Evolutionary conservation across 1,284 basidiomycete genomes (phyloP).

Genomic region (Marasmius sp.): DNA sequence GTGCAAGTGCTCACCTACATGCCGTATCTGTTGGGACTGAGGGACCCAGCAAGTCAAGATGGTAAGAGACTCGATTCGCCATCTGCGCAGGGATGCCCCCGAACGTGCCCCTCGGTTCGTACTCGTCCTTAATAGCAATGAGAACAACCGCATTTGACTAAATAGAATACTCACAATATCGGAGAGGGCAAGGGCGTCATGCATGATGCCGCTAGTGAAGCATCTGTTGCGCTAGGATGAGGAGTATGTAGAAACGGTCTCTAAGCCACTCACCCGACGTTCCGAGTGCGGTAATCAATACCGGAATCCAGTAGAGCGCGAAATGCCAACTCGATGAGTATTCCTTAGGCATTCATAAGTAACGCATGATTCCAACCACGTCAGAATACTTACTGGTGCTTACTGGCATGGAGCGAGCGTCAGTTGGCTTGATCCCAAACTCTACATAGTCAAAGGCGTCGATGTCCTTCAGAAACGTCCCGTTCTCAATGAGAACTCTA

Average conservation of each 20-base stretch:
- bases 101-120: constrained; percentile 26
- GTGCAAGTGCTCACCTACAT: too few species aligned
- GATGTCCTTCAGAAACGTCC: constrained; percentile 32
- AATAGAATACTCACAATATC: too few species aligned
- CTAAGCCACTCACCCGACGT: constrained; percentile 36
- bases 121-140: too few species aligned
- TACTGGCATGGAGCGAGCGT: constrained; percentile 22
- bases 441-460: constrained; percentile 31
- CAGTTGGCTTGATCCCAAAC: constrained; percentile 31
- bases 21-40: constrained; percentile 35
- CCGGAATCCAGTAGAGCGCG: constrained; percentile 36
- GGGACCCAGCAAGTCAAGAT: constrained; percentile 33
- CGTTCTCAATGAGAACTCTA: constrained; percentile 22
- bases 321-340: constrained; percentile 31
- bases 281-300: constrained; percentile 32
- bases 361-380: too few species aligned
- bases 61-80: constrained; percentile 34
- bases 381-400: constrained; percentile 29
- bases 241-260: too few species aligned
- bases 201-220: too few species aligned
- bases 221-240: too few species aligned
- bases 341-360: too few species aligned
- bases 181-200: too few species aligned
- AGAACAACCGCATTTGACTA: too few species aligned
- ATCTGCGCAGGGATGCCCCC: constrained; percentile 25